These are phyloP conservation scores for Eimeria maxima DNA, from an alignment of 169 alveolate species.

Conservation along the genomic window DNA sequence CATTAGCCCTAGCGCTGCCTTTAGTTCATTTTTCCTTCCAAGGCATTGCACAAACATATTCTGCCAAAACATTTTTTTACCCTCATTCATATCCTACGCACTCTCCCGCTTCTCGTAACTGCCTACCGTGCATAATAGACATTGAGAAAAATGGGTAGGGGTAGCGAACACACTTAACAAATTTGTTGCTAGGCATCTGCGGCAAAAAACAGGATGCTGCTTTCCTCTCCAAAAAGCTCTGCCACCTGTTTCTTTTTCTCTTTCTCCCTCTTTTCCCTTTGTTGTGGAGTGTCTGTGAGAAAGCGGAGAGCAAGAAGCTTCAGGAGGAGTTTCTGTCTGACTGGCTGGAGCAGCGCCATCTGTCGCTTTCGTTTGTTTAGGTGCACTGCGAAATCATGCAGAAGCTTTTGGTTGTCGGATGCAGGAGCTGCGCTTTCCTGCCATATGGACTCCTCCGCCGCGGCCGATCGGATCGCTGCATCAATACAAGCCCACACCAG, in stretches of 20 bases:
- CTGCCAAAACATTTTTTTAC: no score
- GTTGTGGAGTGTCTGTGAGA: constrained; percentile 43
- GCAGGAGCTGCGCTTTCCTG: constrained; percentile 23
- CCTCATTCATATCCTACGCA: no score
- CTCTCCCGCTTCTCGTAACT: no score
- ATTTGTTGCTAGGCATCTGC: not conserved
- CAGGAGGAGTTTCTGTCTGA: not conserved
- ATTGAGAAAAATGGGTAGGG: no score
- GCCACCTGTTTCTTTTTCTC: constrained; percentile 35
- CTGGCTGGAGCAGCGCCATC: constrained; percentile 45
- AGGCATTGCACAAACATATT: no score
- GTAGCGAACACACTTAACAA: no score
- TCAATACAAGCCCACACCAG: no score
- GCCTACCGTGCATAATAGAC: no score
- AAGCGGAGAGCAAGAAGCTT: constrained; percentile 61
- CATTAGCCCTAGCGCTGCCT: no score
- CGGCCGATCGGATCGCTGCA: constrained; percentile 55
- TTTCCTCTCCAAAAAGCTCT: constrained; percentile 66
- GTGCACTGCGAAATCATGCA: constrained; percentile 51
- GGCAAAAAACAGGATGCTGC: constrained; percentile 53
- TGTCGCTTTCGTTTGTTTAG: constrained; percentile 37
- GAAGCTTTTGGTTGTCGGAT: constrained; percentile 50
- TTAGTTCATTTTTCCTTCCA: no score
- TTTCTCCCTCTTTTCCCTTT: constrained; percentile 17
- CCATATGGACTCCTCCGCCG: constrained; percentile 60